phyloP scores from a whole-genome alignment of 73 alveolate species.

The Halteria grandinella region DNA sequence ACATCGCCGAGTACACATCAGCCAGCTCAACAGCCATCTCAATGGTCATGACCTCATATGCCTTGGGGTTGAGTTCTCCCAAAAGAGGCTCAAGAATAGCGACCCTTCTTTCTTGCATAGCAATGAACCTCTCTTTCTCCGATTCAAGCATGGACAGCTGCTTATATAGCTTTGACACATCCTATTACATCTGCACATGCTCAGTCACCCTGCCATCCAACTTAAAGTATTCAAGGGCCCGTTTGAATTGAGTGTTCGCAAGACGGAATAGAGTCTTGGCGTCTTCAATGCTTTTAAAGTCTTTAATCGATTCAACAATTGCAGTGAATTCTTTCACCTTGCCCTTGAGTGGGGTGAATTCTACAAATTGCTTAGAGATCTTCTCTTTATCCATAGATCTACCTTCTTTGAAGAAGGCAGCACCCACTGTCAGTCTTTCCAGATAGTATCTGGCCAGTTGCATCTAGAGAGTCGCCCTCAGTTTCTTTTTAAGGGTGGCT shows the following conservation, averaged over 20 bases:
- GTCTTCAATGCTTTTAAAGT: slow-evolving; percentile 91
- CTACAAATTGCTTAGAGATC: no score
- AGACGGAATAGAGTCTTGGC: slow-evolving; percentile 91
- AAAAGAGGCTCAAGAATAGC: slow-evolving; percentile 84
- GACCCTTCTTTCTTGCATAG: slow-evolving; percentile 94
- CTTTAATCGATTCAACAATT: no score
- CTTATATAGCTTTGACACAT: slow-evolving; percentile 86
- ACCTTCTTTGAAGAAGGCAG: no score
- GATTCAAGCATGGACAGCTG: slow-evolving; percentile 81
- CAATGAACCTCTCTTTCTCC: slow-evolving; percentile 81
- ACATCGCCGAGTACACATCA: slow-evolving; percentile 87
- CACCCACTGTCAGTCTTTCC: slow-evolving; percentile 83
- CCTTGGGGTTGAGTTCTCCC: slow-evolving; percentile 87
- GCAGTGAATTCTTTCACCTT: no score
- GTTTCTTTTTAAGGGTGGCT: slow-evolving; percentile 68
- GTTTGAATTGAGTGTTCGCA: slow-evolving; percentile 93
- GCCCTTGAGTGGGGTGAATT: no score
- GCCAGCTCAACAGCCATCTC: slow-evolving; percentile 90
- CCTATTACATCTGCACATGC: slow-evolving; percentile 87
- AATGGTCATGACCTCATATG: slow-evolving; percentile 80
- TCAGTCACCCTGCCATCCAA: slow-evolving; percentile 93
- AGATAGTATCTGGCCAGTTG: slow-evolving; percentile 91
- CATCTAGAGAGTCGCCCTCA: slow-evolving; percentile 91
- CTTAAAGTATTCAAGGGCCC: slow-evolving; percentile 83
- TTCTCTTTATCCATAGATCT: no score